phyloP scores from a whole-genome alignment of 2,329 filamentous ascomycete genomes.

The Diaporthe vaccinii region DNA sequence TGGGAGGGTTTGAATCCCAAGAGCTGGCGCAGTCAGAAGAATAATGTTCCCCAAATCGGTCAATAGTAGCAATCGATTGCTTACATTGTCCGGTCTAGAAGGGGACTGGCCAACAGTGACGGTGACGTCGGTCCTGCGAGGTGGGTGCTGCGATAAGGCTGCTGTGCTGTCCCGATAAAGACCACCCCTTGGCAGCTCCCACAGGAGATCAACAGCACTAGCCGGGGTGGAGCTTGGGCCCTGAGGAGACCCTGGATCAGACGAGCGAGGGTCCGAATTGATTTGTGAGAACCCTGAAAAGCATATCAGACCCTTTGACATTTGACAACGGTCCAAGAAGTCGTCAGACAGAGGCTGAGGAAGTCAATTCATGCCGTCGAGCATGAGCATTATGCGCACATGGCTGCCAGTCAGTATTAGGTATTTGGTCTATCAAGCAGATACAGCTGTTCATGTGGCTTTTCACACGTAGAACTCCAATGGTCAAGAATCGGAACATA shows the following conservation, averaged over 20 bases:
- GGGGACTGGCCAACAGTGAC: background rate
- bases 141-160: conserved; percentile 24
- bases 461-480: background rate
- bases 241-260: conserved; percentile 2
- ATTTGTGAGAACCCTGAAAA: background rate
- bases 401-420: background rate
- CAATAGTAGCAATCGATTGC: background rate
- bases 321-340: background rate
- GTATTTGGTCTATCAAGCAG: conserved; percentile 1
- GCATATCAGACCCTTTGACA: background rate
- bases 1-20: background rate
- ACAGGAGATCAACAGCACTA: background rate
- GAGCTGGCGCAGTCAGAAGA: background rate
- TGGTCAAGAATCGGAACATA: background rate
- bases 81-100: too few species aligned
- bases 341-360: background rate
- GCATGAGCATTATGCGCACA: background rate
- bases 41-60: background rate
- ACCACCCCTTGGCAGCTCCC: background rate
- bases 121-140: conserved; percentile 22
- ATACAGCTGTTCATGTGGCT: background rate
- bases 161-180: background rate
- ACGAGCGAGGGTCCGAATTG: background rate
- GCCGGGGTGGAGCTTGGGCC: conserved; percentile 18
- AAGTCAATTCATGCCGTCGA: background rate